Evolutionary conservation across 2,329 filamentous ascomycete species (phyloP).

Genomic region (Aciculosporium take): DNA sequence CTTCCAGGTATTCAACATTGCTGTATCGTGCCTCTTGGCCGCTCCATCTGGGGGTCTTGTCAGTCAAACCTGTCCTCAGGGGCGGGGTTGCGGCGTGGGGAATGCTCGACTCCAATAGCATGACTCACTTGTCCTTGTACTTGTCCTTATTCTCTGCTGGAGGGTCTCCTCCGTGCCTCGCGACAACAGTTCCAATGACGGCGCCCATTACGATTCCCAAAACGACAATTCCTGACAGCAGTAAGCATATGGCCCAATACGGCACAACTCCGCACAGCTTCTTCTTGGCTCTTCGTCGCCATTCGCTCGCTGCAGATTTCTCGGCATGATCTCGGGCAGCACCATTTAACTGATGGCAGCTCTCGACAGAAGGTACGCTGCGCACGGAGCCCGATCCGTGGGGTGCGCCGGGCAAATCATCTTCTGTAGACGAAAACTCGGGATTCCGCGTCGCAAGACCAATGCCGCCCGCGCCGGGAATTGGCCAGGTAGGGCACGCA

Average conservation of each 20-base stretch:
- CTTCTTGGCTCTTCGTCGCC: constrained; percentile 38
- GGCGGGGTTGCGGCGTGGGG: too few relatives aligned
- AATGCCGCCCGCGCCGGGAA: constrained; percentile 46
- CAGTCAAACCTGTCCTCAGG: not conserved
- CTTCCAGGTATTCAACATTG: constrained; percentile 37
- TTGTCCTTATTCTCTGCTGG: too few relatives aligned
- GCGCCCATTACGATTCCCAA: constrained; percentile 42
- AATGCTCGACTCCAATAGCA: too few relatives aligned
- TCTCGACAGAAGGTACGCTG: constrained; percentile 29
- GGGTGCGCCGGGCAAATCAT: constrained; percentile 35
- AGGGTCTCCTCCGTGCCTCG: constrained; percentile 5
- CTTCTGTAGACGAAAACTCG: constrained; percentile 42
- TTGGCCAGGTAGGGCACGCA: constrained; percentile 11
- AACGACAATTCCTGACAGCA: constrained; percentile 33
- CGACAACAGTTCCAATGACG: constrained; percentile 23
- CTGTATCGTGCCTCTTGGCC: constrained; percentile 20
- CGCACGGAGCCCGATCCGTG: constrained; percentile 31
- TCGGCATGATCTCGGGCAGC: constrained; percentile 31
- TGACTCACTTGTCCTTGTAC: constrained; percentile 15
- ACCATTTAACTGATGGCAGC: constrained; percentile 40
- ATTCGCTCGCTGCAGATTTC: constrained; percentile 34
- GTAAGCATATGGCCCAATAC: constrained; percentile 44
- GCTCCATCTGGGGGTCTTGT: constrained; percentile 8
- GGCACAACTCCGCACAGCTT: constrained; percentile 46
- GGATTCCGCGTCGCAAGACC: constrained; percentile 47